phyloP scores from a whole-genome alignment of 345 rosid genomes.

The Camelina sativa region DNA sequence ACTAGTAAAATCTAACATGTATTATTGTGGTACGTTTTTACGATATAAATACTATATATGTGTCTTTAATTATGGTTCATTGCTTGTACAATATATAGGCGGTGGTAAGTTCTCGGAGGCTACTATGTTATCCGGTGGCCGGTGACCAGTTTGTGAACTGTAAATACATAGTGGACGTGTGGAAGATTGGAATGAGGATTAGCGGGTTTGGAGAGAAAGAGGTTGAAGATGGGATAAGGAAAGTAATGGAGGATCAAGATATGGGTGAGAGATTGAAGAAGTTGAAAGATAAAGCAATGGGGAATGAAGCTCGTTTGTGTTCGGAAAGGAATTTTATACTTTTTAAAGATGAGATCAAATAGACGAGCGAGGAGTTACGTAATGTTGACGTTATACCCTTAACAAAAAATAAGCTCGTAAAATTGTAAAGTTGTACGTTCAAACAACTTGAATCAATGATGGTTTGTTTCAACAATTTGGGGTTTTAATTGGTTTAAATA shows the following conservation, averaged over 20 bases:
- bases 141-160: slow-evolving; percentile 88
- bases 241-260: slow-evolving; percentile 53
- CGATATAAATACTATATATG: neutral
- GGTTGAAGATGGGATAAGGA: slow-evolving; percentile 53
- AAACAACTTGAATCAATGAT: neutral
- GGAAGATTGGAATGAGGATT: slow-evolving; percentile 64
- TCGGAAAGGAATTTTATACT: slow-evolving; percentile 16
- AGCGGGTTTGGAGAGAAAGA: slow-evolving; percentile 54
- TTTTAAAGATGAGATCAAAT: slow-evolving; percentile 4
- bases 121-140: slow-evolving; percentile 75
- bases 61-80: neutral
- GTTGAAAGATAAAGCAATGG: slow-evolving; percentile 51
- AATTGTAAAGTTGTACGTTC: neutral
- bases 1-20: neutral
- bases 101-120: slow-evolving; percentile 43
- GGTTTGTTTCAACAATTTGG: neutral
- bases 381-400: neutral
- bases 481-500: neutral
- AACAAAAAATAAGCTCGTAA: neutral
- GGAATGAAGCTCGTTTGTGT: slow-evolving; percentile 26
- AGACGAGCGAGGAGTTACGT: neutral
- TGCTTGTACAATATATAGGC: slow-evolving; percentile 22
- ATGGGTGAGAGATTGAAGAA: slow-evolving; percentile 51
- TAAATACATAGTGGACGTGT: slow-evolving; percentile 56
- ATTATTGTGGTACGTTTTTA: neutral